These are phyloP conservation scores for Globisporangium camurandrum DNA, from an alignment of 352 stramenopile genomes.

Conservation along the genomic window DNA sequence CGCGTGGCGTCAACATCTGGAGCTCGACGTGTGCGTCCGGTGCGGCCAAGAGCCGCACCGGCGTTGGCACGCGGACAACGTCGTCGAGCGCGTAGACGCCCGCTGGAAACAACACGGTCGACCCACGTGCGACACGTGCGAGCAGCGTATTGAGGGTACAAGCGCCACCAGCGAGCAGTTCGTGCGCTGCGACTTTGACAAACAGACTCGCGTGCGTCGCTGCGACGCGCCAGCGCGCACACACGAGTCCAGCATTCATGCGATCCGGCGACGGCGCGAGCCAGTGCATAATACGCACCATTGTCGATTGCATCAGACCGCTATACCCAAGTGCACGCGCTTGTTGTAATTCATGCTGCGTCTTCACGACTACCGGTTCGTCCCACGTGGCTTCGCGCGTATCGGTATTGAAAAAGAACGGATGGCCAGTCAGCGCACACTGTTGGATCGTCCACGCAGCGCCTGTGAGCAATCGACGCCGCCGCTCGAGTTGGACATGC, in stretches of 20 bases:
- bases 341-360: slow-evolving; percentile 78
- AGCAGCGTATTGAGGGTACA: slow-evolving; percentile 22
- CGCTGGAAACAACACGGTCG: slow-evolving; percentile 58
- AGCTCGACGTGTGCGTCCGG: slow-evolving; percentile 61
- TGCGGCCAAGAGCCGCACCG: slow-evolving; percentile 38
- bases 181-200: slow-evolving; percentile 39
- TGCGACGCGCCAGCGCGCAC: slow-evolving; percentile 37
- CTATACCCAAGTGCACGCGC: slow-evolving; percentile 64
- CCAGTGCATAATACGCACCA: slow-evolving; percentile 85
- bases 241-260: slow-evolving; percentile 38
- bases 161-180: slow-evolving; percentile 21
- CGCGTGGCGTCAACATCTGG: slow-evolving; percentile 40
- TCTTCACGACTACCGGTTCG: slow-evolving; percentile 81
- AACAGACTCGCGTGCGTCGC: slow-evolving; percentile 36
- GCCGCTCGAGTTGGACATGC: slow-evolving; percentile 44
- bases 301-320: slow-evolving; percentile 60
- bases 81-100: slow-evolving; percentile 58
- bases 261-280: slow-evolving; percentile 62
- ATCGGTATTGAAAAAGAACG: slow-evolving; percentile 93
- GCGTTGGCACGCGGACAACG: slow-evolving; percentile 33
- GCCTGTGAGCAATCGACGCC: slow-evolving; percentile 50
- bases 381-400: slow-evolving; percentile 93
- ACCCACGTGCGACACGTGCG: slow-evolving; percentile 17
- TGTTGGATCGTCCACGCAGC: slow-evolving; percentile 49
- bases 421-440: slow-evolving; percentile 56